Conservation (phyloP, 2,329 filamentous ascomycete genomes). For the Colletotrichum paranaense region DNA sequence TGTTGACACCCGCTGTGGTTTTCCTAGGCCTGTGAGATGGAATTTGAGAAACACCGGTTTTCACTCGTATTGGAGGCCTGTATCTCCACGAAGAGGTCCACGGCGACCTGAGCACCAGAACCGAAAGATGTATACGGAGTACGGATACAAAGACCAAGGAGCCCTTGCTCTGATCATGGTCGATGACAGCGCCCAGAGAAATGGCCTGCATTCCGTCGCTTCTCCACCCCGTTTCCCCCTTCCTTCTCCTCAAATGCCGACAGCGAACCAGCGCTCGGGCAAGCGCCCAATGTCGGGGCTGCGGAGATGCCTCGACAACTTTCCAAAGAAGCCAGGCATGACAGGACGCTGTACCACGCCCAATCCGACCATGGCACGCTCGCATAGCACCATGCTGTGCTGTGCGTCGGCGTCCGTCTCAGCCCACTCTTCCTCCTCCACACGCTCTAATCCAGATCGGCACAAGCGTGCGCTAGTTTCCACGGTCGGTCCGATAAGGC, state of each 20-base stretch:
- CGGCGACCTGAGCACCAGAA: background rate
- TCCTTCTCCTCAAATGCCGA: conserved; percentile 4
- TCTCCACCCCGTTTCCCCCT: conserved; percentile 7
- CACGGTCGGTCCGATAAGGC: conserved; percentile 36
- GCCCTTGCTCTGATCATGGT: conserved; percentile 23
- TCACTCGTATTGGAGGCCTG: background rate
- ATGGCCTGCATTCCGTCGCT: background rate
- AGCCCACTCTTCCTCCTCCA: conserved; percentile 22
- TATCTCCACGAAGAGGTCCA: background rate
- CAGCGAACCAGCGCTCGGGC: conserved; percentile 22
- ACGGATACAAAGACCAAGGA: background rate
- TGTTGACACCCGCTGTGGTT: background rate
- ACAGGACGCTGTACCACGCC: conserved; percentile 9
- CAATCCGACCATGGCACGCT: background rate
- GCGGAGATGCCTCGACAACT: background rate
- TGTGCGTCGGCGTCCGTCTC: conserved; percentile 2
- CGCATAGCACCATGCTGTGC: conserved; percentile 9
- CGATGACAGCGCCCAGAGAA: conserved; percentile 31
- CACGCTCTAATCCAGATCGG: conserved; percentile 1
- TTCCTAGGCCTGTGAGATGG: background rate
- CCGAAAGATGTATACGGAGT: too few relatives aligned
- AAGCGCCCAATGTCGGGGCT: background rate
- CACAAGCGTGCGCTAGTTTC: conserved; percentile 17
- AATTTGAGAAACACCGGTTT: background rate
- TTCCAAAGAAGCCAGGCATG: background rate